Evolutionary conservation across 164 flowering plant species (phyloP).

Genomic region (Kalanchoe fedtschenkoi): DNA sequence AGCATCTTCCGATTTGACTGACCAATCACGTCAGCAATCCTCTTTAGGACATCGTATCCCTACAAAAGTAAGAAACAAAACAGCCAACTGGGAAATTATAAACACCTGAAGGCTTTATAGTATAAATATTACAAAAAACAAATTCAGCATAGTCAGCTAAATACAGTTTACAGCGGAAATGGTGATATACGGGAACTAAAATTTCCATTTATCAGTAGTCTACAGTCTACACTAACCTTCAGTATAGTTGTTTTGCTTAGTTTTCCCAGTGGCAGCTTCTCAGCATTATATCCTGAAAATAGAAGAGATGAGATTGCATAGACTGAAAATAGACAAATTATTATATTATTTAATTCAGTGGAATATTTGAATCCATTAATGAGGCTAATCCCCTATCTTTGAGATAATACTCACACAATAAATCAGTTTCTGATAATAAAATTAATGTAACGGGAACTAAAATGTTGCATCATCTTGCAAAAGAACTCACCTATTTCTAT

Average conservation of each 20-base stretch:
- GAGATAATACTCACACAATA: too few relatives aligned
- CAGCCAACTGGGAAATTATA: neutral
- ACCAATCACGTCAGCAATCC: constrained; percentile 64
- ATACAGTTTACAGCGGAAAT: neutral
- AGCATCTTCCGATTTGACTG: constrained; percentile 39
- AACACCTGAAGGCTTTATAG: neutral
- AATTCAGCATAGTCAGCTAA: neutral
- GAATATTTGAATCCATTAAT: too few relatives aligned
- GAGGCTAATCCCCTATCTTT: too few relatives aligned
- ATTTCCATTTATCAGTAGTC: too few relatives aligned
- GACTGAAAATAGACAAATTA: too few relatives aligned
- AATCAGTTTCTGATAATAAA: too few relatives aligned
- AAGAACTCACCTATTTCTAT: constrained; percentile 33
- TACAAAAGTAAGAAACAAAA: constrained; percentile 12
- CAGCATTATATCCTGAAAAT: constrained; percentile 76
- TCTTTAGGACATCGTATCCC: constrained; percentile 85
- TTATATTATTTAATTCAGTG: too few relatives aligned
- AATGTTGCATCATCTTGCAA: too few relatives aligned
- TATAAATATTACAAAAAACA: too few relatives aligned
- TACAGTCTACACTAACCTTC: constrained; percentile 53
- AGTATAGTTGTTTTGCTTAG: constrained; percentile 83
- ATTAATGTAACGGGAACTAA: too few relatives aligned
- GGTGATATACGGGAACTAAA: neutral
- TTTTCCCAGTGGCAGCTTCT: constrained; percentile 90
- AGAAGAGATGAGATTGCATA: neutral